These are phyloP conservation scores for Suillus cothurnatus DNA, from an alignment of 768 basidiomycete species.

Conservation along the genomic window DNA sequence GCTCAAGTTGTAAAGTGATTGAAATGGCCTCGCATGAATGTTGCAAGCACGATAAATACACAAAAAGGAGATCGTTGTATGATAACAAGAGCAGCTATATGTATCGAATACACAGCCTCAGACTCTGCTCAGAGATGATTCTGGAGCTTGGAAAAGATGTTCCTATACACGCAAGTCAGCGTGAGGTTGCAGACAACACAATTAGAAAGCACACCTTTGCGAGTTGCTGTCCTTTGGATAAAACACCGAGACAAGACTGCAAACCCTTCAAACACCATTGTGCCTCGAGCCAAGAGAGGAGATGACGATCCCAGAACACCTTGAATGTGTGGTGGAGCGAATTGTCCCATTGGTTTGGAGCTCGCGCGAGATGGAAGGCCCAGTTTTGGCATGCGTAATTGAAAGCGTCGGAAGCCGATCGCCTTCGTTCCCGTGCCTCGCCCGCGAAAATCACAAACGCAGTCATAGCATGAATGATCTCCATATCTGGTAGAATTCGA, in stretches of 20 bases:
- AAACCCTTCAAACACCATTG: not conserved
- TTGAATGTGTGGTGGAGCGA: not conserved
- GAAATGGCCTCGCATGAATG: no score
- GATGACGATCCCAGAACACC: not conserved
- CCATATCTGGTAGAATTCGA: not conserved
- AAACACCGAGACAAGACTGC: not conserved
- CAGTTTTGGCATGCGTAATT: not conserved
- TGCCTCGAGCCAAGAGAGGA: not conserved
- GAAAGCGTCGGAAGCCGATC: not conserved
- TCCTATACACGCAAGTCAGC: not conserved
- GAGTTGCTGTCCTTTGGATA: not conserved
- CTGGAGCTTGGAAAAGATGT: not conserved
- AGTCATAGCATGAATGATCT: not conserved
- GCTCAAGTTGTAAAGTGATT: no score
- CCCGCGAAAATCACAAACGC: not conserved
- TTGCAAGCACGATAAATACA: no score
- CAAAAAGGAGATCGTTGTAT: no score
- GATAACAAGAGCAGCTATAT: no score
- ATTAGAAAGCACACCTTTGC: not conserved
- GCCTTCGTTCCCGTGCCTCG: not conserved
- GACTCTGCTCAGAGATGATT: not conserved
- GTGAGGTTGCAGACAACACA: no score
- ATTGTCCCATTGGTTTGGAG: not conserved
- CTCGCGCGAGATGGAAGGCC: not conserved
- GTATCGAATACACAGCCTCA: no score